Conservation (phyloP, 202 grass and related monocot genomes). For the Setaria viridis region DNA sequence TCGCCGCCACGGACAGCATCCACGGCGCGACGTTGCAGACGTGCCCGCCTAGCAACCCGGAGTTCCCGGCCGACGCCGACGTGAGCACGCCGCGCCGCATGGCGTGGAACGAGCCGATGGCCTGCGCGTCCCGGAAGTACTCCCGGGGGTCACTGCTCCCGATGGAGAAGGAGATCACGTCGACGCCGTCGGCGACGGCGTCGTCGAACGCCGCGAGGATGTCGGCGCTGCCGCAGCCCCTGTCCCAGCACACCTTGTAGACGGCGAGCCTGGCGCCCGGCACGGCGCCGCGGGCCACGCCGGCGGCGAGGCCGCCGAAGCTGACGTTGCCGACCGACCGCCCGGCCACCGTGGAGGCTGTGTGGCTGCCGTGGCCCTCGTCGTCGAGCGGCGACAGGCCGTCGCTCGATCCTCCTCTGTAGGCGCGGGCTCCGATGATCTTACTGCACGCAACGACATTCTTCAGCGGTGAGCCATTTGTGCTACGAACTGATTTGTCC, state of each 20-base stretch:
- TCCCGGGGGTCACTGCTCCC: background rate
- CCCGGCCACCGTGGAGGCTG: conserved; percentile 34
- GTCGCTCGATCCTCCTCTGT: background rate
- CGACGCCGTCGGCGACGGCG: conserved; percentile 48
- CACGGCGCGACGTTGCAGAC: conserved; percentile 61
- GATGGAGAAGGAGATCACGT: conserved; percentile 51
- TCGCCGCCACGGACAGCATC: conserved; percentile 53
- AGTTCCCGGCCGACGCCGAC: conserved; percentile 42
- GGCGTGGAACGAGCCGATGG: conserved; percentile 52
- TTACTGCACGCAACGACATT: background rate
- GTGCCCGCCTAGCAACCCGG: background rate
- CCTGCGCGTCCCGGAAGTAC: background rate
- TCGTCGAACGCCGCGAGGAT: conserved; percentile 54
- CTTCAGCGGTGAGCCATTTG: background rate
- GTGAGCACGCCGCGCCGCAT: conserved; percentile 47
- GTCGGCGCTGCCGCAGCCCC: conserved; percentile 4
- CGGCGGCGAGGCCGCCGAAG: conserved; percentile 29
- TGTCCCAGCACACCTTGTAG: conserved; percentile 50
- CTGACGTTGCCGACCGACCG: conserved; percentile 19
- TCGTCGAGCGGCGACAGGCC: conserved; percentile 35
- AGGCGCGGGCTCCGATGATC: conserved; percentile 46
- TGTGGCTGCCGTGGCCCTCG: conserved; percentile 45
- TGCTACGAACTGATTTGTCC: background rate
- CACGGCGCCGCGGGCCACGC: conserved; percentile 40
- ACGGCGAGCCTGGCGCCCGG: conserved; percentile 46